Conservation (phyloP, 1,284 basidiomycete species). For the Malassezia dermatis region DNA sequence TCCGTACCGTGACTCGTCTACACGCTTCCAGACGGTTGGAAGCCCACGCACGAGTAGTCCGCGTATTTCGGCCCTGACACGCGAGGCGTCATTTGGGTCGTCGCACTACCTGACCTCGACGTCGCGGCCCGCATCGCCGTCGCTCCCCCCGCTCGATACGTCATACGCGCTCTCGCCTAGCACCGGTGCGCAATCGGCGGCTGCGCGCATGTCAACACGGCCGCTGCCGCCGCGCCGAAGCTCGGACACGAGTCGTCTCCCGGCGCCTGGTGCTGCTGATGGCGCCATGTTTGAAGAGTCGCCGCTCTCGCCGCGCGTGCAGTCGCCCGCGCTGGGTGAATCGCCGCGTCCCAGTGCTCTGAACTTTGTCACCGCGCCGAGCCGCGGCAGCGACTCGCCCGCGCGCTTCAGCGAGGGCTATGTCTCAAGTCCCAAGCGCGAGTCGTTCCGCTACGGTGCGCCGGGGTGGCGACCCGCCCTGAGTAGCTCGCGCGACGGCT, state of each 20-base stretch:
- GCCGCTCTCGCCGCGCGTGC: neutral
- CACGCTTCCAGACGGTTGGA: conserved; percentile 28
- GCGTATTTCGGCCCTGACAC: conserved; percentile 35
- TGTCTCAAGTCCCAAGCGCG: conserved; percentile 31
- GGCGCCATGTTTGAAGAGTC: conserved; percentile 5
- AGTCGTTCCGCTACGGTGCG: conserved; percentile 18
- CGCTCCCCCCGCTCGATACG: conserved; percentile 8
- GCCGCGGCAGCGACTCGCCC: neutral
- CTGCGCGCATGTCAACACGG: conserved; percentile 14
- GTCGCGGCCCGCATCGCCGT: conserved; percentile 30
- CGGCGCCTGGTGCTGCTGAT: neutral
- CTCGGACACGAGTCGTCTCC: conserved; percentile 2
- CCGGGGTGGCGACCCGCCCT: conserved; percentile 9
- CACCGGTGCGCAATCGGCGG: conserved; percentile 6
- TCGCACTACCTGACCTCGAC: conserved; percentile 35
- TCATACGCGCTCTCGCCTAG: conserved; percentile 25
- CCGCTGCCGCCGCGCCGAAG: conserved; percentile 7
- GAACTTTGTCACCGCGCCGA: neutral
- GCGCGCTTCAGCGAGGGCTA: conserved; percentile 28
- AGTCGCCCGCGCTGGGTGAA: neutral
- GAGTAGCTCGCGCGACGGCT: conserved; percentile 21
- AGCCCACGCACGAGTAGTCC: conserved; percentile 27
- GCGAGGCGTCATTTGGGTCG: conserved; percentile 30
- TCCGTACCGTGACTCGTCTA: conserved; percentile 38
- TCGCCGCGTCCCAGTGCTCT: neutral